Evolutionary conservation across 1,284 basidiomycete genomes (phyloP), one percentile per base, ranked within the genome.

Genomic region (Takashimella koratensis): DNA sequence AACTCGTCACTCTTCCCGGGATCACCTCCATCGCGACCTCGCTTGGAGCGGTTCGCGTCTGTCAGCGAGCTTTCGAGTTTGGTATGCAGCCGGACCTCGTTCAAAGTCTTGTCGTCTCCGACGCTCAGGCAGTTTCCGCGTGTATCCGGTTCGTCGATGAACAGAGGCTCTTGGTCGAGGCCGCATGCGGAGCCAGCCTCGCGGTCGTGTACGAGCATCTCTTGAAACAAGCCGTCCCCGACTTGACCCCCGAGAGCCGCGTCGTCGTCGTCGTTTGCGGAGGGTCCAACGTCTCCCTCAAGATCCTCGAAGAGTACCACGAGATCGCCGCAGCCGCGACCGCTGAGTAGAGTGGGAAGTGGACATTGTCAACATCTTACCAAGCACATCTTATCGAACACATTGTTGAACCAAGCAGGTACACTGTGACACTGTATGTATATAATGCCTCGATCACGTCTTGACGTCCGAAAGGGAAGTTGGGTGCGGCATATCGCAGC

Each of bases 11-110:
- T 27, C 43, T 68, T 13, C 62, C 63, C 5, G 64, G 57, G 10
- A 68, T 68, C 49, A 65, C 61, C 5, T 62, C 59, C 4, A 51
- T 68, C 19, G 66, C 66, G 3, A 68, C 59, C 2, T 62, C 63
- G 1, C 52, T 68, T 4, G 66, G 66, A 5, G 61, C 60, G 4
- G 47, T 49, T 1, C 51, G 45, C 4, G 61, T 68, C 47, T 54
- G 57, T 8, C 6, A 36, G 16, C 41, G 45, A 43, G 60, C 66
- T 2, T 53, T 68, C 20, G 57, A 59, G 16, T 61, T 56, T 40
- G 63, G 45, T 6, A 21, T 54, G 26, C 30, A 59, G 24, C 41
- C 44, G 12, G 52, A 59, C 22, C 30, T 36, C 10, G 60, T 64
- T 1, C 43, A 41, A n/a, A 62, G 55, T 39, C 40, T 57, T 10